Percentiles rank a stretch among this genome's conserved stretches.
Evolutionary conservation across 345 rosid species (phyloP).

Genomic region (Brassica rapa): DNA sequence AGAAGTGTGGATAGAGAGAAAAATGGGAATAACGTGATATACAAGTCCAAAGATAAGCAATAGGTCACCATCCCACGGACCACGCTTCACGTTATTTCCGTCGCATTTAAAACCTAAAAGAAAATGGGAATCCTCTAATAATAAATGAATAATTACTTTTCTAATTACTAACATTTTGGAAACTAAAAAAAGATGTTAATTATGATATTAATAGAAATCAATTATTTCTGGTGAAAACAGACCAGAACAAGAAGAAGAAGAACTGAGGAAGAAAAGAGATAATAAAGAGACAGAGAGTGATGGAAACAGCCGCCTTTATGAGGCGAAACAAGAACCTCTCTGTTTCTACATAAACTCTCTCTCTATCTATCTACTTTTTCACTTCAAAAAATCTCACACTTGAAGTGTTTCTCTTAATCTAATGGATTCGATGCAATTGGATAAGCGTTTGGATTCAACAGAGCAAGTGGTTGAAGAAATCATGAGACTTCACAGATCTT

Average conservation of each 20-base stretch:
- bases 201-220: neutral
- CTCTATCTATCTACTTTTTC: neutral
- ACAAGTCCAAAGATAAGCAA: conserved; percentile 34
- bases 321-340: conserved; percentile 28
- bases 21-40: conserved; percentile 40
- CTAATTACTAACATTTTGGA: neutral
- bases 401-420: neutral
- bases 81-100: conserved; percentile 42
- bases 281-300: conserved; percentile 32
- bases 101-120: conserved; percentile 1
- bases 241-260: neutral
- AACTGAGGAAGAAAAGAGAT: conserved; percentile 7
- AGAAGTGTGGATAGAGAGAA: conserved; percentile 16
- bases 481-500: conserved; percentile 83
- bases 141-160: conserved; percentile 6
- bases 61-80: conserved; percentile 39
- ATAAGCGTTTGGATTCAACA: conserved; percentile 48
- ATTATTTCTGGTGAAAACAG: neutral
- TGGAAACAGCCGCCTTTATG: conserved; percentile 39
- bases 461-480: conserved; percentile 86
- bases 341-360: conserved; percentile 37
- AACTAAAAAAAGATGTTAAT: too few relatives aligned
- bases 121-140: neutral
- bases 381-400: neutral
- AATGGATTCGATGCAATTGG: conserved; percentile 49